phyloP scores from a whole-genome alignment of 345 rosid genomes.

The Nephelium lappaceum region DNA sequence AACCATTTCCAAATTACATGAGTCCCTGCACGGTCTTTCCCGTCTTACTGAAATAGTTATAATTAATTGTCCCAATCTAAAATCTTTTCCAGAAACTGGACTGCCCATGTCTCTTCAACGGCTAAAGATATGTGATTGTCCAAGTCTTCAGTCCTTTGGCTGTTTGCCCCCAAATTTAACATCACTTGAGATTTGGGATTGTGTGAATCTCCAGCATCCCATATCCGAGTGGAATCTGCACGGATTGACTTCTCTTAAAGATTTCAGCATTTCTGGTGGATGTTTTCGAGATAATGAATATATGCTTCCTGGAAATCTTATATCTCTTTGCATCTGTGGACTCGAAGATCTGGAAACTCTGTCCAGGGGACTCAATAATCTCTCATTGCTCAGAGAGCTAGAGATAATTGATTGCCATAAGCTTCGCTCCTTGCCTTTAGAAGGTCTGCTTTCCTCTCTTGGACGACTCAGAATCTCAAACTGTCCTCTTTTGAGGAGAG shows the following conservation, averaged over 20 bases:
- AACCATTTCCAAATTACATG: no score
- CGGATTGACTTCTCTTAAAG: background rate
- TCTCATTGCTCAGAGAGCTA: slow-evolving; percentile 22
- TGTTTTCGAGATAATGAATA: slow-evolving; percentile 7
- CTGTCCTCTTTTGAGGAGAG: slow-evolving; percentile 18
- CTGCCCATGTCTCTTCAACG: no score
- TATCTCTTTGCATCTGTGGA: background rate
- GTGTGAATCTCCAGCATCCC: background rate
- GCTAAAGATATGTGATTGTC: no score
- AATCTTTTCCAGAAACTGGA: no score
- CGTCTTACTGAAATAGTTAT: no score
- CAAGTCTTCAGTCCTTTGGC: no score
- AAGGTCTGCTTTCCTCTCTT: slow-evolving; percentile 23
- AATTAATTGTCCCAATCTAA: no score
- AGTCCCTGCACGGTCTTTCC: no score
- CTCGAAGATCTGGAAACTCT: slow-evolving; percentile 12
- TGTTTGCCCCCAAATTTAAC: no score
- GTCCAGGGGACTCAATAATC: slow-evolving; percentile 25
- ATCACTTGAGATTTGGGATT: no score
- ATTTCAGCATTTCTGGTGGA: background rate
- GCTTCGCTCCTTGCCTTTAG: slow-evolving; percentile 19
- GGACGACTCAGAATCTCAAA: slow-evolving; percentile 21
- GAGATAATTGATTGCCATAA: slow-evolving; percentile 22
- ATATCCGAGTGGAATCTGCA: background rate
- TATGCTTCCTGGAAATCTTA: slow-evolving; percentile 18